Conservation (phyloP, 1,139 yeast species). For the Arxiozyma slooffiae region DNA sequence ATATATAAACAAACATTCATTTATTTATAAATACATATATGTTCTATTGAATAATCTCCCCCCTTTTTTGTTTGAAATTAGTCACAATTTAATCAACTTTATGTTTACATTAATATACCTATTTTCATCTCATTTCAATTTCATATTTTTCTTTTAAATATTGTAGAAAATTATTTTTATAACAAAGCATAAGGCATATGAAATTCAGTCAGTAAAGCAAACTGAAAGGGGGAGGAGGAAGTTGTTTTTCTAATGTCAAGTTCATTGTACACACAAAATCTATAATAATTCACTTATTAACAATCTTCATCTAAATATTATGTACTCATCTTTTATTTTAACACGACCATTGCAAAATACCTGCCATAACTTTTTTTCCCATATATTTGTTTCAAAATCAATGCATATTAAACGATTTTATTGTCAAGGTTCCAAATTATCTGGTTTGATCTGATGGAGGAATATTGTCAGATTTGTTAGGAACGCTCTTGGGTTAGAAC, state of each 20-base stretch:
- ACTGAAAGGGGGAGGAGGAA: background rate
- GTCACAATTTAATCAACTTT: background rate
- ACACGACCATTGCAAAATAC: background rate
- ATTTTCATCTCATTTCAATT: too few species aligned
- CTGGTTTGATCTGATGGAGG: conserved; percentile 3
- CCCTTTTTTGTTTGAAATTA: too few species aligned
- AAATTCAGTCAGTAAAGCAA: background rate
- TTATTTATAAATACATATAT: too few species aligned
- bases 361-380: background rate
- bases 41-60: background rate
- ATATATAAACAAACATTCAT: background rate
- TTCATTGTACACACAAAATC: background rate
- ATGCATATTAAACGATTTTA: background rate
- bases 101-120: too few species aligned
- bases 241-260: too few species aligned
- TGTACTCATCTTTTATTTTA: background rate
- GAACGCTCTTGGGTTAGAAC: conserved; percentile 52
- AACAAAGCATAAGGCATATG: too few species aligned
- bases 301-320: background rate
- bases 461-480: conserved; percentile 36
- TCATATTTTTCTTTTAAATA: background rate
- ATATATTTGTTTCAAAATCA: conserved; percentile 2
- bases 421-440: background rate
- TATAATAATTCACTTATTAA: background rate
- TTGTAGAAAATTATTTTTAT: background rate